These are phyloP conservation scores for Inosperma sp. DNA, from an alignment of 768 basidiomycete species.

Conservation along the genomic window DNA sequence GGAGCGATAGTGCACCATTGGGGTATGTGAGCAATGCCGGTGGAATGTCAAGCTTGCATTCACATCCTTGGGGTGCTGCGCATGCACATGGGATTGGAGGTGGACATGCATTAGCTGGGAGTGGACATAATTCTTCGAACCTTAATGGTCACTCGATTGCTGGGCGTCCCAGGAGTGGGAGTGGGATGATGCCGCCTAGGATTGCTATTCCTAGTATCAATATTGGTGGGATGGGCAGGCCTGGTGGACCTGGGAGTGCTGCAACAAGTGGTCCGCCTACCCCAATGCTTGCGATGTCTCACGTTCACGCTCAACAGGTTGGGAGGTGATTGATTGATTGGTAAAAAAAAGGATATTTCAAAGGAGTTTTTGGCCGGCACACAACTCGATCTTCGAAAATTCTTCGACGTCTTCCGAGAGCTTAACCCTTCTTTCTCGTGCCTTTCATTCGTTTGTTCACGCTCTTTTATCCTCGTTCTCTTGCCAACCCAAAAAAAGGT, in stretches of 20 bases:
- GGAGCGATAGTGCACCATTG: conserved; percentile 64
- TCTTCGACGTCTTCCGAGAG: background rate
- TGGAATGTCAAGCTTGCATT: conserved; percentile 12
- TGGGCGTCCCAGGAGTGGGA: conserved; percentile 49
- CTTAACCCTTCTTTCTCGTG: background rate
- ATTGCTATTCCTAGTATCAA: conserved; percentile 30
- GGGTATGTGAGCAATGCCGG: conserved; percentile 39
- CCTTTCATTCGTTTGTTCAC: background rate
- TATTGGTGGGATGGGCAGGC: conserved; percentile 34
- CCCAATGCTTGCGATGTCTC: conserved; percentile 3
- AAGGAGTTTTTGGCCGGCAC: too few relatives aligned
- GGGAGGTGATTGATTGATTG: background rate
- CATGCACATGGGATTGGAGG: conserved; percentile 19
- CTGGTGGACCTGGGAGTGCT: conserved; percentile 8
- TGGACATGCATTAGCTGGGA: conserved; percentile 21
- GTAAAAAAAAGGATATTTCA: background rate
- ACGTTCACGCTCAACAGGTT: background rate
- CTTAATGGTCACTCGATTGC: conserved; percentile 26
- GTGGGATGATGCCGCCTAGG: conserved; percentile 36
- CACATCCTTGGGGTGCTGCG: conserved; percentile 10
- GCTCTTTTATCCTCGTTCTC: background rate
- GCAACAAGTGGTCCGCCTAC: conserved; percentile 2
- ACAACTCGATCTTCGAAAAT: too few relatives aligned
- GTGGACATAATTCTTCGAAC: conserved; percentile 22
- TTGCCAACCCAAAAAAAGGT: background rate